Conservation (phyloP, 2,329 filamentous ascomycete species). For the Epichloe gansuensis region DNA sequence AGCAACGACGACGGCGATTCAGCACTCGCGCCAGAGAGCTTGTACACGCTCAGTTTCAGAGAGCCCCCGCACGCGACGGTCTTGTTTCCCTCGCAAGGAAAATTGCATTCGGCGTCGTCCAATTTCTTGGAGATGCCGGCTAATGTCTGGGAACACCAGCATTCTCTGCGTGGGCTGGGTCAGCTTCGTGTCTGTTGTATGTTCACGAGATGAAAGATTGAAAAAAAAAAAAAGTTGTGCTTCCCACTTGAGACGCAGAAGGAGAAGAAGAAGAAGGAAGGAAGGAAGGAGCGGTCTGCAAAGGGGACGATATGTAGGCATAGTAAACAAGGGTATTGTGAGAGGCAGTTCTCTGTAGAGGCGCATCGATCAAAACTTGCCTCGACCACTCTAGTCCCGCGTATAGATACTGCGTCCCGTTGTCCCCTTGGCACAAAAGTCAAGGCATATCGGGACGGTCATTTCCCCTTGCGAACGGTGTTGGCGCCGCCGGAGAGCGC, state of each 20-base stretch:
- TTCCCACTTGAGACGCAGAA: no score
- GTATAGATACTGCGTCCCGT: conserved; percentile 28
- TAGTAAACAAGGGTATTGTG: no score
- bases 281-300: no score
- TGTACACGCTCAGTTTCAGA: conserved; percentile 36
- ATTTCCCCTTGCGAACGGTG: conserved; percentile 30
- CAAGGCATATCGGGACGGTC: conserved; percentile 39
- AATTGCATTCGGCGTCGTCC: conserved; percentile 34
- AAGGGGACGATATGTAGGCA: no score
- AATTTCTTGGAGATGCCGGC: conserved; percentile 33
- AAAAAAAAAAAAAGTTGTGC: no score
- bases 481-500: conserved; percentile 33
- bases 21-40: conserved; percentile 10
- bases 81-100: conserved; percentile 41
- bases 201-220: no score
- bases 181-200: no score
- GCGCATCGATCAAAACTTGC: conserved; percentile 14
- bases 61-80: conserved; percentile 41
- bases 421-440: conserved; percentile 31
- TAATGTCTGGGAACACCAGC: conserved; percentile 45
- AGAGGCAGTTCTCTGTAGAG: no score
- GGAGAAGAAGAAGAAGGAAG: no score
- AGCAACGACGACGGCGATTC: neutral
- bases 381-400: conserved; percentile 43
- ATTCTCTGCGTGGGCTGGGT: conserved; percentile 31